phyloP scores from a whole-genome alignment of 768 basidiomycete species.

The Calocybe gangraenosa region DNA sequence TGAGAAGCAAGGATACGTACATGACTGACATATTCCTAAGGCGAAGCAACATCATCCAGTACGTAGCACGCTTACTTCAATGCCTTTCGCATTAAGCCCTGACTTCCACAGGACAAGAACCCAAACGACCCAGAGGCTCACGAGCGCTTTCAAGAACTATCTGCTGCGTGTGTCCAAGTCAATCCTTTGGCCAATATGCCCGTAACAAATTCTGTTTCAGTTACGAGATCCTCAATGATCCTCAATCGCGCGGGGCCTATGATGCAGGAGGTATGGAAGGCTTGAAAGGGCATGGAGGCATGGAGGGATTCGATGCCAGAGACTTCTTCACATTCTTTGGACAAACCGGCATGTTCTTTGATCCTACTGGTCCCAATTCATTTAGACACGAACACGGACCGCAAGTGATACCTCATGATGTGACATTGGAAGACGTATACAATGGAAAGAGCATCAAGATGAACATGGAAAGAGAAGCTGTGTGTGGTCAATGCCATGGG shows the following conservation, averaged over 20 bases:
- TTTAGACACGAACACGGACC: slow-evolving; percentile 54
- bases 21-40: slow-evolving; percentile 33
- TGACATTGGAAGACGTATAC: slow-evolving; percentile 90
- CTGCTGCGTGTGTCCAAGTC: slow-evolving; percentile 63
- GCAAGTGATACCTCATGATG: slow-evolving; percentile 75
- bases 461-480: slow-evolving; percentile 81
- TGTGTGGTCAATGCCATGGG: slow-evolving; percentile 83
- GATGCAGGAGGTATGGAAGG: slow-evolving; percentile 74
- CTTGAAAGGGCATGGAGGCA: slow-evolving; percentile 43
- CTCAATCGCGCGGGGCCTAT: slow-evolving; percentile 64
- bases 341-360: slow-evolving; percentile 51
- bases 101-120: slow-evolving; percentile 73
- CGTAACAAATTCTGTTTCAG: slow-evolving; percentile 30
- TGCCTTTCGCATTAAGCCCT: not conserved
- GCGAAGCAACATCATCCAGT: slow-evolving; percentile 89
- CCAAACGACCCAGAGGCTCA: slow-evolving; percentile 83
- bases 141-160: slow-evolving; percentile 85
- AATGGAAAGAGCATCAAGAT: slow-evolving; percentile 87
- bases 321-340: slow-evolving; percentile 78
- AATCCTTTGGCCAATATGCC: not conserved
- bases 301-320: slow-evolving; percentile 46
- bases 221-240: slow-evolving; percentile 79
- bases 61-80: slow-evolving; percentile 13
- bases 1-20: slow-evolving; percentile 12
- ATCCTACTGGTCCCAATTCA: slow-evolving; percentile 50